A percentile compares a stretch with the other conserved stretches of the same genome.
Evolutionary conservation across 345 rosid species (phyloP).

Genomic region (Acer saccharum): DNA sequence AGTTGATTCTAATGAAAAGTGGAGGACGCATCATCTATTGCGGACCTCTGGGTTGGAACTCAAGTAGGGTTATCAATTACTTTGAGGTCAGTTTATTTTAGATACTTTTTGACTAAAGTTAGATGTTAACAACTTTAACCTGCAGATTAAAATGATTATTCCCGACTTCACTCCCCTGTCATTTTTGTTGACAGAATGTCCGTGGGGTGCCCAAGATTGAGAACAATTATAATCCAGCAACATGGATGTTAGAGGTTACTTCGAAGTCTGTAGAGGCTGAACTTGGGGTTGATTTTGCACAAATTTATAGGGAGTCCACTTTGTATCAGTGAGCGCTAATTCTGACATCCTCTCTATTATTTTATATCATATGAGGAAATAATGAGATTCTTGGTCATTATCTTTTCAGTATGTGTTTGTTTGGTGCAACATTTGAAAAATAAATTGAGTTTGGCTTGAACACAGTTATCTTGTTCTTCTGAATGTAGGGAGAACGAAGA

Average conservation of each 20-base stretch:
- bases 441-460: background rate
- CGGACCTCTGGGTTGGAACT: constrained; percentile 43
- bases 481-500: constrained; percentile 33
- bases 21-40: constrained; percentile 43
- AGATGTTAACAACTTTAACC: background rate
- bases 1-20: constrained; percentile 45
- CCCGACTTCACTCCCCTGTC: background rate
- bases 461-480: constrained; percentile 1
- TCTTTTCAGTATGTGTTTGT: constrained; percentile 9
- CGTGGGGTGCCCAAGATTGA: constrained; percentile 41
- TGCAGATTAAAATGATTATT: background rate
- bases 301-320: constrained; percentile 36
- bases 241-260: constrained; percentile 56
- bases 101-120: background rate
- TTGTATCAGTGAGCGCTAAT: constrained; percentile 31
- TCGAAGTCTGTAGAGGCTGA: constrained; percentile 36
- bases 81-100: constrained; percentile 34
- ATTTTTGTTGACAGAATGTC: constrained; percentile 25
- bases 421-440: background rate
- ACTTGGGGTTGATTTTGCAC: constrained; percentile 42
- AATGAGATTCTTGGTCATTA: constrained; percentile 3
- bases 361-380: constrained; percentile 1
- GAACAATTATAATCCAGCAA: constrained; percentile 49
- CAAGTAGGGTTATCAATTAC: constrained; percentile 40
- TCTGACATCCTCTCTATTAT: background rate